Base-by-base conservation (phyloP, 1,284 basidiomycete species). In the Heterobasidion parviporum region DNA sequence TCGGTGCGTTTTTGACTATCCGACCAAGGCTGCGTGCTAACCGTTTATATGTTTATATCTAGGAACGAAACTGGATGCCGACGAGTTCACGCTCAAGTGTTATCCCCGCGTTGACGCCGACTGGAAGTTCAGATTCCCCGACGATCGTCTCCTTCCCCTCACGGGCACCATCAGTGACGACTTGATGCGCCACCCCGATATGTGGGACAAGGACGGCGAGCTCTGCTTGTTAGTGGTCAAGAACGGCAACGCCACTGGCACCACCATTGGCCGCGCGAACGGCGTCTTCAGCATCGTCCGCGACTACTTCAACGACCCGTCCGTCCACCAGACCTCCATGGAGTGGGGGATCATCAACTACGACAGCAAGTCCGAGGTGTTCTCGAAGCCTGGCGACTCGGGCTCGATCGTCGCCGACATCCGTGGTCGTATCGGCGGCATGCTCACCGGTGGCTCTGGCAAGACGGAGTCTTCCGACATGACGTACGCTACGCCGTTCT, bases 311-410 rank as follows among this genome's bases (percentile, higher is more conserved):
- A 15, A 47, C 56, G 34, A 48, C 9, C 64, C 63, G 59, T 64
- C 43, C 51, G 12, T 52, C 10, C 5, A 41, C 38, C 38, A n/a
- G n/a, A 66, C 72, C 26, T 74, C 72, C 8, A 47, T 67, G 47
- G 71, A 68, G 59, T 60, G 18, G 35, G 58, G 65, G n/a, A 60
- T 69, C 59, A 55, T 54, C 41, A 59, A 60, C 48, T 63, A 68
- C 57, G 60, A 65, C 54, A 61, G 62, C 38, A 45, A 70, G 44
- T 64, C 59, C 2, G 65, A 63, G 52, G 12, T 65, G 5, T 74
- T 73, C 65, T 72, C 71, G 44, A 57, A 49, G 47, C 59, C 61
- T 33, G 72, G 73, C 3, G 71, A 74, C 62, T 72, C 67, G 63
- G 73, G 73, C 43, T 56, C 71, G 36, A 32, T 66, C 50, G 63